Evolutionary conservation across 768 basidiomycete genomes (phyloP), one percentile per base, ranked within the genome.

Genomic region (Tulasnella sp.): DNA sequence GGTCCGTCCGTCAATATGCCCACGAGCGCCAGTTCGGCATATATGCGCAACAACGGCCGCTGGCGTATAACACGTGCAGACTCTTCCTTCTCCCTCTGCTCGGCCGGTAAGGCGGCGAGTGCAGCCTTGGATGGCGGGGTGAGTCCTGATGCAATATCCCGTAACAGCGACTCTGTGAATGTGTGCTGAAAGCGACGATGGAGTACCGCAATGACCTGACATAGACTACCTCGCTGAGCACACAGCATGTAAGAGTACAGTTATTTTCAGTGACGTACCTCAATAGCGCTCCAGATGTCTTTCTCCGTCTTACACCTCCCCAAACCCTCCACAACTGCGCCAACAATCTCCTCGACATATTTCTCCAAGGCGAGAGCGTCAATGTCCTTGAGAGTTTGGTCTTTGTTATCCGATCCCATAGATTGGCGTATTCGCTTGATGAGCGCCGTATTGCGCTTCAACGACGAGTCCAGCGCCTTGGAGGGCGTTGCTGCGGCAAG

Each of bases 71-170:
- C 73, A 24, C 96, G 79, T 8, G 81, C 73, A 50, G 79, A 74
- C 63, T 98, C 93, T 62, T 99, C 96, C 71, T 91, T 94, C 68
- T 99, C 96, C 49, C 85, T 81, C 65, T 92, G 92, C 66, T 92
- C 91, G 0, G 77, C 76, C 11, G 81, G 73, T 1, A 88, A 82
- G 3, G 85, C 73, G 7, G 78, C 75, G 49, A 85, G 75, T 5
- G 80, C 78, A 4, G 75, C 65, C n/a, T 65, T 63, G 0, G 67
- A 49, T n/a, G 70, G 65, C 8, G 72, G 68, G n/a, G 70, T 63
- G 27, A 77, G 68, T 17, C 70, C 63, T n/a, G 65, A 52, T 11
- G 73, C 59, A 9, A 99, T 73, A 12, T 78, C 72, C 11, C 81
- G 72, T 5, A 88, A 68, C 25, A 97, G 71, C 1, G 76, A 76